Conservation (phyloP, 2,329 filamentous ascomycete genomes). For the Graphiopsis chlorocephala region DNA sequence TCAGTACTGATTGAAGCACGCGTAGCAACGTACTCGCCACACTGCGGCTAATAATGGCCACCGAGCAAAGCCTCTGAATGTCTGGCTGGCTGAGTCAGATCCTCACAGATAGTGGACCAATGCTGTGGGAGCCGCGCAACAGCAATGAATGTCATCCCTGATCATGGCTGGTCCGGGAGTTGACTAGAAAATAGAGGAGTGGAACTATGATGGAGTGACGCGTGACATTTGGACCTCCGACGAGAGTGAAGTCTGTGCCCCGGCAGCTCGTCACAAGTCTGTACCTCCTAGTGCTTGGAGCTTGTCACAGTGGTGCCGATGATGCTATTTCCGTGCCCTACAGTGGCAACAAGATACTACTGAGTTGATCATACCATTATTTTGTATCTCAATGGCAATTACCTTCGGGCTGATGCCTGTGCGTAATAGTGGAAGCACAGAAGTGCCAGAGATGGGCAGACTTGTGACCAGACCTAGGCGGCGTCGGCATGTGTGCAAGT, state of each 20-base stretch:
- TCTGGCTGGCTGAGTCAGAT: background rate
- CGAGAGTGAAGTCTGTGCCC: background rate
- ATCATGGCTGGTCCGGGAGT: background rate
- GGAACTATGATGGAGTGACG: background rate
- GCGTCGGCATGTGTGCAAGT: background rate
- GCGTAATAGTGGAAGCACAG: background rate
- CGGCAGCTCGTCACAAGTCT: background rate
- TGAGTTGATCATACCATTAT: background rate
- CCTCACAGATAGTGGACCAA: background rate
- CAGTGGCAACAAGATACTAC: background rate
- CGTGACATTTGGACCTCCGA: no score
- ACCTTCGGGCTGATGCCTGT: background rate
- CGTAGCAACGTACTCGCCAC: background rate
- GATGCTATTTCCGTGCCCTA: background rate
- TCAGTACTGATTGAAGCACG: no score
- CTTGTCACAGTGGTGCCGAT: background rate
- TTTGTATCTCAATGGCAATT: background rate
- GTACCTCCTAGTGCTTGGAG: background rate
- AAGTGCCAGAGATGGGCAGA: background rate
- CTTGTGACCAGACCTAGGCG: no score
- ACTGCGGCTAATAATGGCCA: background rate
- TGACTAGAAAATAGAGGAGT: background rate
- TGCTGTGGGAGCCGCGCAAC: background rate
- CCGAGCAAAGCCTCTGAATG: background rate
- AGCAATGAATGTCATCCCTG: background rate